Base-by-base conservation (phyloP, 805 yeast genomes). In the Teunomyces lycoperdinae region DNA sequence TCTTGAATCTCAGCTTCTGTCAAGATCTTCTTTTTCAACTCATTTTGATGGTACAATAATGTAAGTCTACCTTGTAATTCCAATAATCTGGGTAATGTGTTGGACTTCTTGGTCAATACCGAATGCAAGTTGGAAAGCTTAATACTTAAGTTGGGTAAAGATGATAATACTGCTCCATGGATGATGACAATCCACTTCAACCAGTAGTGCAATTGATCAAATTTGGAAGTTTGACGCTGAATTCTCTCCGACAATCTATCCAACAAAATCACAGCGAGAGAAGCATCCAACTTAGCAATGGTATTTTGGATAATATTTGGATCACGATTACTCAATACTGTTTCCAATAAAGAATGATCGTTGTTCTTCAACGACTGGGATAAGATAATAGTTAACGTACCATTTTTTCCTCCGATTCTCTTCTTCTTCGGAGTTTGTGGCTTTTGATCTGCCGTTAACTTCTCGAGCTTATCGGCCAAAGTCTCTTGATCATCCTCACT, bases 281-380 rank as follows among this genome's bases (percentile, higher is more conserved):
- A 63, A 7, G 82, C 67, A 42, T 78, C 79, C 44, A 80, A 64
- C 53, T 74, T 73, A 13, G 74, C 52, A 41, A 80, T 72, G 5
- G 85, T 80, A 46, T 73, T 71, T 54, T 74, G 76, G 40, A 80
- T 77, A 7, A 78, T 68, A 5, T 59, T 62, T 43, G 79, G 78
- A 54, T 80, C 84, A 42, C 74, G 71, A 55, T 79, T 79, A 49
- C 67, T 67, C 53, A 94, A 74, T 9, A 96, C 96, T 2, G 89
- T 81, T 64, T 94, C 98, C 52, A 94, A 74, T 48, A 94, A 73
- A 8, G 94, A 72, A 58, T 84, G 90, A 63, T 94, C 99, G 58
- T 87, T 88, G 16, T 95, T 84, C 58, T 81, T 84, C 52, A 94
- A 75, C 0, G 99, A 92, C 70, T 94, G 99, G 10, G 91, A 75